Conservation (phyloP, 192 early-diverging fungal genomes). For the Linderina pennispora region DNA sequence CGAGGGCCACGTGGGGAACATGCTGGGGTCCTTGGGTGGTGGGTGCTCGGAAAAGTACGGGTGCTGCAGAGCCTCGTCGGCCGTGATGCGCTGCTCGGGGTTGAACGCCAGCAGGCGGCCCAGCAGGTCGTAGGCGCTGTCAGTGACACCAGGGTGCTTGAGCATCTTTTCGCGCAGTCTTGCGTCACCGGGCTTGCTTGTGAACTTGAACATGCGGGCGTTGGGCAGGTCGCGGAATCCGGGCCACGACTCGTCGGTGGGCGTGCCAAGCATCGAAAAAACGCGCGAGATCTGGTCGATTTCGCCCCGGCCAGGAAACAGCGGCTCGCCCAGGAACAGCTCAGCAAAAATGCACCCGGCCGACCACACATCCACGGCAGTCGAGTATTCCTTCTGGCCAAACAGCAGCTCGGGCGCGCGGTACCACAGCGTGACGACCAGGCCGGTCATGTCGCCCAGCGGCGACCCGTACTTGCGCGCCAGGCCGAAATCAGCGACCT, state of each 20-base stretch:
- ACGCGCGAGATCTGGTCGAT: slow-evolving; percentile 79
- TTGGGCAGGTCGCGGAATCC: slow-evolving; percentile 59
- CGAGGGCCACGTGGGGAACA: slow-evolving; percentile 94
- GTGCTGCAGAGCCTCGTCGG: slow-evolving; percentile 83
- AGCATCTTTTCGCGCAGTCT: slow-evolving; percentile 44
- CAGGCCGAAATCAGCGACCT: slow-evolving; percentile 97
- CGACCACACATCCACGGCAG: slow-evolving; percentile 92
- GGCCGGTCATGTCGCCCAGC: slow-evolving; percentile 71
- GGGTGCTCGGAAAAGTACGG: slow-evolving; percentile 86
- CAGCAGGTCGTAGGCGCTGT: slow-evolving; percentile 75
- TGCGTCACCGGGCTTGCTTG: slow-evolving; percentile 36
- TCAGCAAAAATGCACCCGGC: slow-evolving; percentile 98
- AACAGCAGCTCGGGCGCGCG: slow-evolving; percentile 91
- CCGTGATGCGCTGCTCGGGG: slow-evolving; percentile 81
- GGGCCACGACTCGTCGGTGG: slow-evolving; percentile 72
- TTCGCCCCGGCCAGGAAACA: slow-evolving; percentile 75
- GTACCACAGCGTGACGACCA: slow-evolving; percentile 98
- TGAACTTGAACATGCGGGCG: slow-evolving; percentile 68
- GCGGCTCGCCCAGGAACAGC: slow-evolving; percentile 75
- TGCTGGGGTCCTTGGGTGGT: slow-evolving; percentile 81
- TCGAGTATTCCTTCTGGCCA: slow-evolving; percentile 79
- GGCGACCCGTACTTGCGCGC: slow-evolving; percentile 84
- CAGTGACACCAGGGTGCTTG: slow-evolving; percentile 51
- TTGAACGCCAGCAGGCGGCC: slow-evolving; percentile 72
- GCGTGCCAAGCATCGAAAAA: slow-evolving; percentile 84